These are phyloP conservation scores for Didymella sp. DNA, from an alignment of 2,329 filamentous ascomycete species.

Conservation along the genomic window DNA sequence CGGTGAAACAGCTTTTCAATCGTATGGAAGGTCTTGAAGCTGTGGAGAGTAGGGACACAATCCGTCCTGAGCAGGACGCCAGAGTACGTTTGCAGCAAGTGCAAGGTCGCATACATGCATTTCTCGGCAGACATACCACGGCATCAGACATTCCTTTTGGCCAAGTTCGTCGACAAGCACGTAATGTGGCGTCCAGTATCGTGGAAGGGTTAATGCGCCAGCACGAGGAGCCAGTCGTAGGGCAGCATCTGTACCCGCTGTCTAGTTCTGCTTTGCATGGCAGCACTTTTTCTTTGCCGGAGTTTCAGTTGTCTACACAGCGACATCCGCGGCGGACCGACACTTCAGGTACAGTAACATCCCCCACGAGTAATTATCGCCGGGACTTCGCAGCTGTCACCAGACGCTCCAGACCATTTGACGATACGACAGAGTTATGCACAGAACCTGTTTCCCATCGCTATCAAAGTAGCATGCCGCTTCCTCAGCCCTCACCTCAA, in stretches of 20 bases:
- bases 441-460: not conserved
- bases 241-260: not conserved
- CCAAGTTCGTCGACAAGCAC: not conserved
- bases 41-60: not conserved
- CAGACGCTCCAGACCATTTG: not conserved
- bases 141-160: not conserved
- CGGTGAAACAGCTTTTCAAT: not conserved
- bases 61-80: not conserved
- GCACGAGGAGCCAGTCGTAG: not conserved
- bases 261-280: not conserved
- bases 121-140: not conserved
- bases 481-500: not conserved
- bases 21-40: not conserved
- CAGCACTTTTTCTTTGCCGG: not conserved
- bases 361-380: not conserved
- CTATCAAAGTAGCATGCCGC: not conserved
- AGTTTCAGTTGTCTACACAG: not conserved
- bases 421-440: not conserved
- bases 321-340: too few relatives aligned
- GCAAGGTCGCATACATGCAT: slow-evolving; percentile 3
- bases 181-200: not conserved
- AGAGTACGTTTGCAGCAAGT: slow-evolving; percentile 2
- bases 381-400: not conserved
- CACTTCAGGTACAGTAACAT: too few relatives aligned
- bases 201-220: not conserved